Evolutionary conservation across 225 moss, liverwort and hornwort species (phyloP).

Genomic region (Marchantia paleacea): DNA sequence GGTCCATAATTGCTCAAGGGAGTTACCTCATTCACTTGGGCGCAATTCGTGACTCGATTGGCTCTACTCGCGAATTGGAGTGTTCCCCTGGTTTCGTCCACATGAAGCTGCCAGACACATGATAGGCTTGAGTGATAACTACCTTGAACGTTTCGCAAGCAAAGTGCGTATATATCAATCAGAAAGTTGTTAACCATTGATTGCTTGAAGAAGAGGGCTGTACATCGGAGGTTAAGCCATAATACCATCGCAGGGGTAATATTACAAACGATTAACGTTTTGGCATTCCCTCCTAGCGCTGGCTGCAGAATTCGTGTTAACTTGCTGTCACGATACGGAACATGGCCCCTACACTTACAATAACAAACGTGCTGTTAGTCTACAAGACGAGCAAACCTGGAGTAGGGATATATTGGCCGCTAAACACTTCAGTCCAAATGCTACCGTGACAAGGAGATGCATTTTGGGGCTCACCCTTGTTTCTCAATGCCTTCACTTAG

Average conservation of each 20-base stretch:
- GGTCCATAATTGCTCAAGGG: neutral
- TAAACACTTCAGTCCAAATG: neutral
- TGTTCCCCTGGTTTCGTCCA: constrained; percentile 89
- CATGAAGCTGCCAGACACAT: constrained; percentile 59
- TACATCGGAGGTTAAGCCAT: too few relatives aligned
- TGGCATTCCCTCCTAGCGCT: constrained; percentile 93
- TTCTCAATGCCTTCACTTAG: constrained; percentile 91
- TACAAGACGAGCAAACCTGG: neutral
- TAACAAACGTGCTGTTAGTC: neutral
- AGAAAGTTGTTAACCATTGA: neutral
- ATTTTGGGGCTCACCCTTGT: constrained; percentile 60
- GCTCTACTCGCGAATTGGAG: constrained; percentile 96
- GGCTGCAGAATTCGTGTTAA: constrained; percentile 93
- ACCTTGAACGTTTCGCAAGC: neutral
- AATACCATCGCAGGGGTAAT: constrained; percentile 87
- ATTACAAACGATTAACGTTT: constrained; percentile 89
- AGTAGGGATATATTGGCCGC: neutral
- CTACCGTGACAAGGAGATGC: neutral
- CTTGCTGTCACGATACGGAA: constrained; percentile 97
- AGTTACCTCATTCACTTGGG: constrained; percentile 94
- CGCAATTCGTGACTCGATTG: constrained; percentile 92
- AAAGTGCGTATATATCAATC: neutral
- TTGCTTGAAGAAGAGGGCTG: neutral
- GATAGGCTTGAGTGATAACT: neutral
- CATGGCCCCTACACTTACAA: constrained; percentile 63